Conservation (phyloP, 2,329 filamentous ascomycete genomes). For the Elsinoe australis region DNA sequence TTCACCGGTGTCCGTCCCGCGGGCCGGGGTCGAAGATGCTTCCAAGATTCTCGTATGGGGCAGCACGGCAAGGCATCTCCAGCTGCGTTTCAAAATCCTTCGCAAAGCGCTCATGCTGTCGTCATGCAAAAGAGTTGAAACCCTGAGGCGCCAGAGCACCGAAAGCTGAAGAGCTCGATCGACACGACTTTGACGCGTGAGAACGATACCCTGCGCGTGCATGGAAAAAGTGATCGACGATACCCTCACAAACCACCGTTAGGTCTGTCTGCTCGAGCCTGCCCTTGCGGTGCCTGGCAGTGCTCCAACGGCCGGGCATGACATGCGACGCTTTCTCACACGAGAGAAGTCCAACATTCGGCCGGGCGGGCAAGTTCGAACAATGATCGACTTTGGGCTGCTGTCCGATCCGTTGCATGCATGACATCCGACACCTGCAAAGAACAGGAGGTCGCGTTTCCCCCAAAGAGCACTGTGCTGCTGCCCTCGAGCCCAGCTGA, state of each 20-base stretch:
- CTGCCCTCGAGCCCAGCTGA: too few species aligned
- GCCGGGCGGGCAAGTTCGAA: neutral
- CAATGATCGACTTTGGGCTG: neutral
- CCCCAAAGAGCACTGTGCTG: too few species aligned
- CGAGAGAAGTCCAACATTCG: slow-evolving; percentile 9
- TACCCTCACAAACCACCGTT: too few species aligned
- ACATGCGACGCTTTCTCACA: neutral
- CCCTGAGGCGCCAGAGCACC: neutral
- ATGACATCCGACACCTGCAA: neutral
- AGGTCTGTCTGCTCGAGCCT: neutral
- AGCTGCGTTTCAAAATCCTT: neutral
- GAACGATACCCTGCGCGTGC: neutral
- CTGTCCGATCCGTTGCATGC: neutral
- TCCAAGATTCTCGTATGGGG: neutral
- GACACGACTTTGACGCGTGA: slow-evolving; percentile 3
- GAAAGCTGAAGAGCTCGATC: slow-evolving; percentile 4
- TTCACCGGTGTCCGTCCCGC: neutral
- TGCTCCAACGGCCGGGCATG: neutral
- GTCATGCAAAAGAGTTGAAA: slow-evolving; percentile 2
- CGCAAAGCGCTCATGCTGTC: slow-evolving; percentile 1
- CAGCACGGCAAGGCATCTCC: slow-evolving; percentile 7
- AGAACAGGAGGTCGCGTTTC: neutral
- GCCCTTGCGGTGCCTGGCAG: neutral
- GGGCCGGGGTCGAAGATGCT: neutral
- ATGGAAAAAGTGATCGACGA: slow-evolving; percentile 11